Evolutionary conservation across 441 rosid species (phyloP).

Genomic region (Croton laevigatus): DNA sequence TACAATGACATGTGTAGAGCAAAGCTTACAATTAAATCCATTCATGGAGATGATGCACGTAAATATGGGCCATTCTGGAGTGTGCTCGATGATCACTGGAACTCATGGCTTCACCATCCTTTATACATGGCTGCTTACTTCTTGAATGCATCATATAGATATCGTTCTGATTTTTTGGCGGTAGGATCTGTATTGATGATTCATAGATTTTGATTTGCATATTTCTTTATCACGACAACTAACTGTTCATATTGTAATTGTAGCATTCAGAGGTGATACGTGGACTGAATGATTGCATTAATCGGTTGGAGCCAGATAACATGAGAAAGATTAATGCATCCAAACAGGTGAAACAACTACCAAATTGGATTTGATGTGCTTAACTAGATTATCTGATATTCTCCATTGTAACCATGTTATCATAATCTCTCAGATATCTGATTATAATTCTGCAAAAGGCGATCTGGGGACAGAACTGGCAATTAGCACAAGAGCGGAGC

Average conservation of each 20-base stretch:
- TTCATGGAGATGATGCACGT: constrained; percentile 66
- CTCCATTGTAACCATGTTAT: not conserved
- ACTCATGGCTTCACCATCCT: constrained; percentile 75
- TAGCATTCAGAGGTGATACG: constrained; percentile 79
- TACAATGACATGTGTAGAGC: constrained; percentile 70
- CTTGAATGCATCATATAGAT: constrained; percentile 81
- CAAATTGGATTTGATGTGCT: not conserved
- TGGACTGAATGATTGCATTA: constrained; percentile 87
- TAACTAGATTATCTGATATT: not conserved
- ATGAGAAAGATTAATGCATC: constrained; percentile 70
- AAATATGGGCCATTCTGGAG: constrained; percentile 80
- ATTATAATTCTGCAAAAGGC: constrained; percentile 67
- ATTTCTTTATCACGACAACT: not conserved
- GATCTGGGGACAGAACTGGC: constrained; percentile 87
- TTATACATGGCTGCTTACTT: constrained; percentile 88
- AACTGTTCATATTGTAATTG: constrained; percentile 15
- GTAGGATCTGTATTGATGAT: constrained; percentile 38
- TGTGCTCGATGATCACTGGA: constrained; percentile 74
- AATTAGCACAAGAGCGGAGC: constrained; percentile 66
- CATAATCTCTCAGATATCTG: constrained; percentile 52
- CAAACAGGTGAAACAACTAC: constrained; percentile 62
- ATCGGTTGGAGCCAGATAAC: constrained; percentile 71
- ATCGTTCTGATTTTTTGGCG: constrained; percentile 65
- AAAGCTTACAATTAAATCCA: constrained; percentile 60
- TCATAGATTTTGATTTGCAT: not conserved